Base-by-base conservation (phyloP, 768 basidiomycete genomes). In the Tylopilus plumbeoviolaceoides region DNA sequence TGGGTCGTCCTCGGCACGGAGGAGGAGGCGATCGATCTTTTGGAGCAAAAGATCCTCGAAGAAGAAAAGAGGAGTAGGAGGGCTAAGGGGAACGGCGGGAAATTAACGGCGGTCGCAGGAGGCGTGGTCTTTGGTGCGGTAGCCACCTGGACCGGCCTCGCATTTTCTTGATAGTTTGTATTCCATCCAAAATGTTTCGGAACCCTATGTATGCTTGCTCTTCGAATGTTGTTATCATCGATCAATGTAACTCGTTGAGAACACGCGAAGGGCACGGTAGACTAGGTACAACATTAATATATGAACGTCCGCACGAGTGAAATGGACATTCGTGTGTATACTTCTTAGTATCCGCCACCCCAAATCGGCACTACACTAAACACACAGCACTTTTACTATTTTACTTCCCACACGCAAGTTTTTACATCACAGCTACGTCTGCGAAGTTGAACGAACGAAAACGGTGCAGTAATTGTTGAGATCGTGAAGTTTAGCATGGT, bases 111-210 rank as follows among this genome's bases (percentile, higher is more conserved):
- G 42, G 78, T 74, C 46, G 82, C 82, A 54, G 77, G 80, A 17
- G 81, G 78, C 43, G 80, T 76, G n/a, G 72, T 84, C 17, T 75
- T 84, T 18, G 83, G 83, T 38, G 83, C 79, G 38, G 79, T 82
- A 7, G 81, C 81, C 39, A 74, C 81, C 45, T 83, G 76, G 73
- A 79, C 79, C 18, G 80, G 81, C 15, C 72, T 84, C 48, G 83
- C 83, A 30, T 71, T 72, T 73, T 77, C 66, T 59, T 80, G 41
- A 31, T 41, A 44, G 48, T 47, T 15, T 27, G 18, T 33, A 51
- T 47, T 36, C 27, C 9, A 43, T 27, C 6, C 18, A n/a, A n/a
- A 15, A 33, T 20, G 15, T 7, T 27, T 42, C 8, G 8, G 4
- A 9, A 11, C 8, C 30, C 30, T 7, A 18, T 38, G n/a, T 18